These are phyloP conservation scores for Tuber magnatum DNA, from an alignment of 495 filamentous ascomycete species.

Conservation along the genomic window DNA sequence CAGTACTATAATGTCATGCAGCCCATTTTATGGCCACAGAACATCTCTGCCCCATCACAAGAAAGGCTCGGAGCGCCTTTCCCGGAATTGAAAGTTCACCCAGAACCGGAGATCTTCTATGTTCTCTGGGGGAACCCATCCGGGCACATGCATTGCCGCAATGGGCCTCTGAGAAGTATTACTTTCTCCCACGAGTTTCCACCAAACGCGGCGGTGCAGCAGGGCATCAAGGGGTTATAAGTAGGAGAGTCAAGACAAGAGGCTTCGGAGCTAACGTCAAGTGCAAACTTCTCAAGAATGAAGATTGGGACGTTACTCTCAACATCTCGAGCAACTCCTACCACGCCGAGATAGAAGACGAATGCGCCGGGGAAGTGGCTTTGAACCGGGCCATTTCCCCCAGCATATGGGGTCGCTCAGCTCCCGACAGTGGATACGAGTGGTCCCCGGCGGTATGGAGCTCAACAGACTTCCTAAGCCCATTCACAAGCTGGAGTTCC, in stretches of 20 bases:
- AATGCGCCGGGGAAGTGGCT: not conserved
- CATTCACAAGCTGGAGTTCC: not conserved
- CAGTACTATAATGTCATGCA: slow-evolving; percentile 9
- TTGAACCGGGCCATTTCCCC: not conserved
- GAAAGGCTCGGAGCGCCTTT: not conserved
- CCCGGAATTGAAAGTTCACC: not conserved
- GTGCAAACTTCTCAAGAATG: not conserved
- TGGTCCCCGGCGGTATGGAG: not conserved
- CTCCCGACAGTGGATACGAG: not conserved
- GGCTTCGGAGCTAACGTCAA: not conserved
- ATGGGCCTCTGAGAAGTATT: slow-evolving; percentile 8
- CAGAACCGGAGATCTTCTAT: slow-evolving; percentile 8
- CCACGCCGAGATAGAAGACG: not conserved
- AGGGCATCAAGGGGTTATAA: not conserved
- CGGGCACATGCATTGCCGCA: not conserved
- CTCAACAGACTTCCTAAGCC: not conserved
- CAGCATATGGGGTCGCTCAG: not conserved
- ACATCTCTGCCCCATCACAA: not conserved
- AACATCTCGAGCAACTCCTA: not conserved
- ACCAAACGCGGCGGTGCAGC: too few species aligned
- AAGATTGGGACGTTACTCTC: not conserved
- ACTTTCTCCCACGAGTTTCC: not conserved
- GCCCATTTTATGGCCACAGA: not conserved
- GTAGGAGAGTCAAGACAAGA: not conserved
- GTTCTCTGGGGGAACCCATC: slow-evolving; percentile 39